Evolutionary conservation across 768 basidiomycete species (phyloP).

Genomic region (Boletus sensibilis): DNA sequence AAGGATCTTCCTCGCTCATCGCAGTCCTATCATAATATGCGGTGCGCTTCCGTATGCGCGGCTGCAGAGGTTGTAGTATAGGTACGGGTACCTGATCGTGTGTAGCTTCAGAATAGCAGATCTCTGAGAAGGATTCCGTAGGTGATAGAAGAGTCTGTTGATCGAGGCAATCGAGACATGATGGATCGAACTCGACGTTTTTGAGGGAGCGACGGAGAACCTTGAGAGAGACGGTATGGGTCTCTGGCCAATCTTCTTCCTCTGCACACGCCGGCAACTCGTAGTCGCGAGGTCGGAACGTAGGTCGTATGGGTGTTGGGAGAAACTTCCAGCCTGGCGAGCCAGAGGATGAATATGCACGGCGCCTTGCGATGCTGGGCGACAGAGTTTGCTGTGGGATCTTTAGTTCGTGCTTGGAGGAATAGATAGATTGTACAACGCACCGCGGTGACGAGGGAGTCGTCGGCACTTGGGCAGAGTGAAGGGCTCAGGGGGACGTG

Average conservation of each 20-base stretch:
- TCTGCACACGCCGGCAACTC: conserved; percentile 31
- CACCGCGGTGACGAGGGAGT: conserved; percentile 25
- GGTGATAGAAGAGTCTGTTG: conserved; percentile 42
- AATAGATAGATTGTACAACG: neutral
- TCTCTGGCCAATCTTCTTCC: conserved; percentile 28
- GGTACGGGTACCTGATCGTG: conserved; percentile 32
- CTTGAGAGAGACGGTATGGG: conserved; percentile 30
- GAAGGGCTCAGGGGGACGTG: conserved; percentile 29
- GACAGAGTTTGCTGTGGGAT: conserved; percentile 17
- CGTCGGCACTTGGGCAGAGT: conserved; percentile 29
- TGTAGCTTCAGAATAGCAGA: conserved; percentile 43
- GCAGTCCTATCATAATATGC: conserved; percentile 32
- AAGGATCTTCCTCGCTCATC: conserved; percentile 36
- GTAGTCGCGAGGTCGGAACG: conserved; percentile 35
- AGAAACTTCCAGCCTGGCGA: conserved; percentile 34
- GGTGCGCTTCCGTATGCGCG: conserved; percentile 31
- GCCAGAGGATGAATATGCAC: conserved; percentile 34
- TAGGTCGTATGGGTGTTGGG: conserved; percentile 34
- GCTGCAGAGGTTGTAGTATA: conserved; percentile 31
- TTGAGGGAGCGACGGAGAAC: conserved; percentile 35
- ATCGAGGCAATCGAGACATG: conserved; percentile 43
- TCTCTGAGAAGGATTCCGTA: conserved; percentile 41
- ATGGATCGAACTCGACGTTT: conserved; percentile 40
- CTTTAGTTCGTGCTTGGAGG: neutral
- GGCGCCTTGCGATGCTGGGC: conserved; percentile 22